These are phyloP conservation scores for Alternaria infectoria DNA, from an alignment of 2,329 filamentous ascomycete species.

Conservation along the genomic window DNA sequence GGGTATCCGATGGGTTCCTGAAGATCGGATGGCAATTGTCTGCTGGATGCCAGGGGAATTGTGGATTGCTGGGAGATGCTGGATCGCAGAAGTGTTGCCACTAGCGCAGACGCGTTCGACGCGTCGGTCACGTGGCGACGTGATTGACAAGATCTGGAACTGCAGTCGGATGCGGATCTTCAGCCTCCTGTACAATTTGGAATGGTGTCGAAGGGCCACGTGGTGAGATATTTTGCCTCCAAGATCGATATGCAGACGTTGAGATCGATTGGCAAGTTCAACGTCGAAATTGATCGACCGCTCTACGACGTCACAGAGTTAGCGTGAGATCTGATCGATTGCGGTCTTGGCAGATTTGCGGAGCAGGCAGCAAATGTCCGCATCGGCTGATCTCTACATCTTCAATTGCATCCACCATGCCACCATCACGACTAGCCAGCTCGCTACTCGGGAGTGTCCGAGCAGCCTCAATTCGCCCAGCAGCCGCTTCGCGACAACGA, in stretches of 20 bases:
- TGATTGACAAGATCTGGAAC: neutral
- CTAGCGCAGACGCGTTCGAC: slow-evolving; percentile 20
- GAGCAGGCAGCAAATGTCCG: slow-evolving; percentile 19
- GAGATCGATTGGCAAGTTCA: neutral
- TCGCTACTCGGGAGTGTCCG: slow-evolving; percentile 33
- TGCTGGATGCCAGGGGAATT: neutral
- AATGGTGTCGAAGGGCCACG: neutral
- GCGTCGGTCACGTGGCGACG: slow-evolving; percentile 24
- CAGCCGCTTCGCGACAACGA: slow-evolving; percentile 22
- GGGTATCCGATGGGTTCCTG: slow-evolving; percentile 12
- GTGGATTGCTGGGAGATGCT: neutral
- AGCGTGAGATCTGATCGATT: slow-evolving; percentile 18
- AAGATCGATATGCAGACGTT: neutral
- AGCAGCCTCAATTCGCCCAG: slow-evolving; percentile 24
- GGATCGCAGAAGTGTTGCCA: slow-evolving; percentile 10
- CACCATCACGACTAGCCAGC: slow-evolving; percentile 32
- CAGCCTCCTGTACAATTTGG: neutral
- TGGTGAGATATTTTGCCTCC: neutral
- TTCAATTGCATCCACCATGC: slow-evolving; percentile 31
- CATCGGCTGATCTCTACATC: slow-evolving; percentile 20
- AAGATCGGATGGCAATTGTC: slow-evolving; percentile 3
- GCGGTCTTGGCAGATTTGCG: slow-evolving; percentile 29
- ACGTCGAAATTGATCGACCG: neutral
- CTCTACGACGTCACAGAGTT: neutral
- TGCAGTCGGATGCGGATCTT: neutral